Evolutionary conservation across 140 eudicot species (phyloP), one percentile per base, ranked within the genome.

Genomic region (Senecio squalidus): DNA sequence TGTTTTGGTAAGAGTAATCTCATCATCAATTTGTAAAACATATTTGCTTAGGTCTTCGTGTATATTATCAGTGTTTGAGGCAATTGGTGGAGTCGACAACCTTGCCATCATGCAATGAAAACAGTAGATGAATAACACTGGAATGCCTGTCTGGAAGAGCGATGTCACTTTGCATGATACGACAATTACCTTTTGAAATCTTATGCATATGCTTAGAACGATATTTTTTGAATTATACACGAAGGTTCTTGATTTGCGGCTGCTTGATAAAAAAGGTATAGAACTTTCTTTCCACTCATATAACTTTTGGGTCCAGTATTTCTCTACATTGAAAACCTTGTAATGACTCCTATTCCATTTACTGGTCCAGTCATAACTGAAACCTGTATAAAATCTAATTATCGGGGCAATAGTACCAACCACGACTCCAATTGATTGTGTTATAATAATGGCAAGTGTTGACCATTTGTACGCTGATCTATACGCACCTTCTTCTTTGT

Each of bases 21-120:
- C 72, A 14, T 69, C 76, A 38, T 76, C 52, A 58, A 73, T 45
- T 13, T 53, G 65, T 29, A 67, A 38, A 40, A 66, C 64, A 8
- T 56, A 73, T 5, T 14, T 47, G 1, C 39, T 9, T 38, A 65
- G 31, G 29, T 70, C 76, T 23, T n/a, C 38, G 2, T 26, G 28
- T 4, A 1, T 25, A 30, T 55, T 39, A 4, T 27, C 31, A 13
- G 29, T 31, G n/a, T 14, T 30, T 11, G 64, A 43, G 40, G 25
- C 18, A 0, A 54, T 6, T 10, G 29, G 31, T 23, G 58, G 55
- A 18, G 23, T 46, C 7, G 58, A 5, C 31, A 57, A 24, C 38
- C 15, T 17, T 14, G 6, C 22, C 22, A 31, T 46, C 14, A 57
- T 0, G 10, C 9, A 34, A 11, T 24, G 48, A 33, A 52, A 69